Percentiles rank a stretch among this genome's conserved stretches.
Evolutionary conservation across 140 eudicot species (phyloP).

Genomic region (Eryngium alpinum): DNA sequence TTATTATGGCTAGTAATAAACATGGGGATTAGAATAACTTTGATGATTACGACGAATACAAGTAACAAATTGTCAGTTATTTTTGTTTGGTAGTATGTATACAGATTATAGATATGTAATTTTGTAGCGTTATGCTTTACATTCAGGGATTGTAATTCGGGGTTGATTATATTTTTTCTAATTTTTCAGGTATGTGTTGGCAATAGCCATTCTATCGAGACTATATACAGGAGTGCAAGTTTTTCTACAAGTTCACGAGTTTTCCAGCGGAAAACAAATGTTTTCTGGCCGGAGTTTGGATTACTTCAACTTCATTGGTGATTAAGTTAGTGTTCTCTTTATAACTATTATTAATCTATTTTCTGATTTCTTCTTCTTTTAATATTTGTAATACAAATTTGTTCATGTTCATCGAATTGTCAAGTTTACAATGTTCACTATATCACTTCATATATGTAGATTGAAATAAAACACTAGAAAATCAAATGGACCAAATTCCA

Average conservation of each 20-base stretch:
- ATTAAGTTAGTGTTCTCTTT: conserved; percentile 53
- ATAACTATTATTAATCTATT: too few relatives aligned
- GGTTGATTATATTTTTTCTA: background rate
- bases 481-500: too few relatives aligned
- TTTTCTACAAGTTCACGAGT: conserved; percentile 49
- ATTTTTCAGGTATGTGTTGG: conserved; percentile 61
- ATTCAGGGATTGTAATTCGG: background rate
- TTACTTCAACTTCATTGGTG: conserved; percentile 57
- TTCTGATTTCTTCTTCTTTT: too few relatives aligned
- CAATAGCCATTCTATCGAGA: conserved; percentile 73
- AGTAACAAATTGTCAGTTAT: conserved; percentile 25
- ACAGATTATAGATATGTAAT: background rate
- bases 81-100: background rate
- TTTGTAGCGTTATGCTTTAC: background rate
- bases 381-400: too few relatives aligned
- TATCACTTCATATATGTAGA: too few relatives aligned
- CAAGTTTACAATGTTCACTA: too few relatives aligned
- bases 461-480: too few relatives aligned
- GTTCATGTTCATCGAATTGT: too few relatives aligned
- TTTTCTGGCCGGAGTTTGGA: conserved; percentile 33
- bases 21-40: conserved; percentile 63
- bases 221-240: conserved; percentile 75
- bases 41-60: conserved; percentile 68
- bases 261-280: conserved; percentile 41
- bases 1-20: conserved; percentile 70